Base-by-base conservation (phyloP, 768 basidiomycete species). In the Hypholoma fasciculare region DNA sequence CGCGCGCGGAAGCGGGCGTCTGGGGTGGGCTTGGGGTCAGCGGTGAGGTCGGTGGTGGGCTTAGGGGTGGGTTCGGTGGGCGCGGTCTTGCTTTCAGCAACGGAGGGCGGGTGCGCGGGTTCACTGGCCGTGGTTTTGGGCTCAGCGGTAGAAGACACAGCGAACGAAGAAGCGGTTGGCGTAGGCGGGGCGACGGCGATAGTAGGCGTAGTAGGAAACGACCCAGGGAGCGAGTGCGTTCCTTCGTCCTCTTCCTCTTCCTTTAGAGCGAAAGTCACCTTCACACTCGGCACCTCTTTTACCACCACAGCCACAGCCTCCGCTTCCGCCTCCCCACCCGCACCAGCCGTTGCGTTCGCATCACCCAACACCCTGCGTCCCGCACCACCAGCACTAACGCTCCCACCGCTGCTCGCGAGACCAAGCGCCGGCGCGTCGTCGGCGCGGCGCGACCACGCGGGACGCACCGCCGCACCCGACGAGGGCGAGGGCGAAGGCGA, bases 401-500 rank as follows among this genome's bases (percentile, higher is more conserved):
- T 23, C 23, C 23, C 23, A 23, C 23, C 26, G 17, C 14, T 48
- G 49, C 54, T 59, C 8, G 39, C 20, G 7, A 74, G 56, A 3
- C 79, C 80, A 34, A 82, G 69, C 8, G 75, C 65, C 5, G 78
- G 77, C 7, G 78, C 75, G 54, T 77, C 77, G 0, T 74, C 57
- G 2, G 78, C 80, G 27, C 79, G 77, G 40, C 74, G 52, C 1
- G 77, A 78, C 81, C 80, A 81, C 16, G 52, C 49, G 7, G 61
- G 65, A 36, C 59, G 34, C 20, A 11, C 14, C 7, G 19, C 26
- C 17, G 19, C 14, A 20, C 19, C 23, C 26, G 47, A 27, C 19
- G 47, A 20, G 23, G 47, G 26, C 19, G 26, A 20, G 34, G 17
- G 19, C 19, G 26, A 20, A 16, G 17, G 19, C 34, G 34, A 20